Evolutionary conservation across 2,329 filamentous ascomycete genomes (phyloP), one percentile per base, ranked within the genome.

Genomic region (Lomentospora prolificans): DNA sequence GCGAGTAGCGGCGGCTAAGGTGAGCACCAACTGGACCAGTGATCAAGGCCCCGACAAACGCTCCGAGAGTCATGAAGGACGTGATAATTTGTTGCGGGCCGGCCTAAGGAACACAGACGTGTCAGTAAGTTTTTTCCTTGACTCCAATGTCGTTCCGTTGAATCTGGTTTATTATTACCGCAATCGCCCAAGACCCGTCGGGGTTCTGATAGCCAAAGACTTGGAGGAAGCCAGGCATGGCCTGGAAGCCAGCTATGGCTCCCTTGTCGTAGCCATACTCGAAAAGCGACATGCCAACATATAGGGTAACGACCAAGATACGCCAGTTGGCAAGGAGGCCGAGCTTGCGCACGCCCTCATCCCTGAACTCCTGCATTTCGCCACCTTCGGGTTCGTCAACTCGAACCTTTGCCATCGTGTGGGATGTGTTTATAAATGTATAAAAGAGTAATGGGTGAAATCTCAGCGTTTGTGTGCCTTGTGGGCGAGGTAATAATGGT

Each of bases 251-350:
- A 10, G 51, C 51, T n/a, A 53, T 53, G 51, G 51, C 51, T 9
- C 51, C 51, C 17, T 53, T 53, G 51, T 53, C 51, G 51, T 44
- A 53, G 33, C 51, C 51, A 19, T 53, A 53, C 36, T 44, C 51
- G 33, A 53, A 53, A 12, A 53, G 36, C 12, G 19, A 25, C 51
- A 53, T 53, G 30, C 51, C 51, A 12, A 53, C 24, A 25, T 53
- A 53, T 6, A 53, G 33, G 4, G 51, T 53, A 9, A 53, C 31
- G 14, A 28, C 8, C 14, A 53, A 12, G 17, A 53, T 44, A 7
- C 51, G 33, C 33, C 31, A 44, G 51, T 53, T 53, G 51, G 51
- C 51, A 12, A 41, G 31, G 24, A 53, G 36, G 33, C 51, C 19
- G 22, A n/a, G 12, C 19, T 53, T 44, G 36, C 51, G 51, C 4